These are phyloP conservation scores for Ceratobasidium theobromae DNA, from an alignment of 1,284 basidiomycete species.

Conservation along the genomic window DNA sequence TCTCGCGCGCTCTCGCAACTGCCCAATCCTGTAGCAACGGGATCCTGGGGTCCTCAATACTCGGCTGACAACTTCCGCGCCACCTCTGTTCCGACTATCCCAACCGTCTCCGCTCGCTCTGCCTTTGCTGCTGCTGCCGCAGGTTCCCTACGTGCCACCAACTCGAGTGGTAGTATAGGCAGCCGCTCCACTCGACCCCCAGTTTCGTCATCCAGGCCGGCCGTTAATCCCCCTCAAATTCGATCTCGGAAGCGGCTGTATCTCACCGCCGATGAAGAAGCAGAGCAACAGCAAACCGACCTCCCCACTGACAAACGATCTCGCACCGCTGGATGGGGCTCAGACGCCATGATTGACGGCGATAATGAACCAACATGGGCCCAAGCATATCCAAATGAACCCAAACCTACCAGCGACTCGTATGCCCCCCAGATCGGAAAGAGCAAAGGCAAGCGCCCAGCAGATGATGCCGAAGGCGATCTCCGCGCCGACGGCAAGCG, in stretches of 20 bases:
- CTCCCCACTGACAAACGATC: conserved; percentile 24
- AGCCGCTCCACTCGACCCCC: conserved; percentile 5
- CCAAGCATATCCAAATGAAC: conserved; percentile 9
- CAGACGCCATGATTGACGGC: conserved; percentile 30
- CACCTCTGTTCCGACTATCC: conserved; percentile 15
- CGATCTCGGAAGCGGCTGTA: conserved; percentile 22
- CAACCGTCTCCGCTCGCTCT: conserved; percentile 13
- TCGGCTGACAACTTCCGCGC: conserved; percentile 11
- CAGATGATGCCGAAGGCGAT: conserved; percentile 47
- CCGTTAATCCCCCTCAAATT: conserved; percentile 1
- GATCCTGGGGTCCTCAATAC: conserved; percentile 20
- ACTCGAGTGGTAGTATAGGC: not conserved
- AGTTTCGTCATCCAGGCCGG: not conserved
- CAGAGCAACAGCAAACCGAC: not conserved
- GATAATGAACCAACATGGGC: conserved; percentile 24
- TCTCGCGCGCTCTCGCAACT: conserved; percentile 19
- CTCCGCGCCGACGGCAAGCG: conserved; percentile 36
- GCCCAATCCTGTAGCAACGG: conserved; percentile 3
- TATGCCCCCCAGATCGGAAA: conserved; percentile 7
- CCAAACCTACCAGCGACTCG: not conserved
- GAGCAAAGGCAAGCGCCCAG: conserved; percentile 32
- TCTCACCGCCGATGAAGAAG: conserved; percentile 29
- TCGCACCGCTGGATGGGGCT: conserved; percentile 24
- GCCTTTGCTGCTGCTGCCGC: conserved; percentile 16
- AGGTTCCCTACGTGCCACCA: not conserved